phyloP scores from a whole-genome alignment of 2,329 filamentous ascomycete genomes.

The Akanthomyces muscarius region DNA sequence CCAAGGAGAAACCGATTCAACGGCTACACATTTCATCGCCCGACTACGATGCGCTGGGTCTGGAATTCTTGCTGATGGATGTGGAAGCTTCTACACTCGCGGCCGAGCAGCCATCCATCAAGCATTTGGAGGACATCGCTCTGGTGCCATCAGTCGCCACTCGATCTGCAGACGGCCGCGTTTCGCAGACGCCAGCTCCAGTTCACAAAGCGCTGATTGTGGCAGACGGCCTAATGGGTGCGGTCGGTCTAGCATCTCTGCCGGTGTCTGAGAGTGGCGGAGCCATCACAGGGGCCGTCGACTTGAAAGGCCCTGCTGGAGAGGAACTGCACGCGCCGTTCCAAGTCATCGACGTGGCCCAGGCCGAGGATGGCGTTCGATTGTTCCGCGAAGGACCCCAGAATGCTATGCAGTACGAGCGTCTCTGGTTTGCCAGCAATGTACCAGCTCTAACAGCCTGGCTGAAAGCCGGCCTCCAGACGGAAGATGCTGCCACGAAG shows the following conservation, averaged over 20 bases:
- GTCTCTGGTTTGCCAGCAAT: slow-evolving; percentile 69
- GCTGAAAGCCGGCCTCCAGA: slow-evolving; percentile 50
- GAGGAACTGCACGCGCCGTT: slow-evolving; percentile 41
- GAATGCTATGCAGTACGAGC: slow-evolving; percentile 69
- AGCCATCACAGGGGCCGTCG: slow-evolving; percentile 53
- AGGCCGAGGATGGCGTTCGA: slow-evolving; percentile 59
- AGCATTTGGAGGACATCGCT: slow-evolving; percentile 57
- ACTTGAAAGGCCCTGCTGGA: slow-evolving; percentile 46
- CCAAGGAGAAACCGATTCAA: slow-evolving; percentile 40
- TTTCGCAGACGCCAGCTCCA: slow-evolving; percentile 68
- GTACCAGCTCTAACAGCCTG: slow-evolving; percentile 62
- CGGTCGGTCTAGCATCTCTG: slow-evolving; percentile 49
- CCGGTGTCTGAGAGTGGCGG: slow-evolving; percentile 36
- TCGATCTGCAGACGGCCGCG: slow-evolving; percentile 59
- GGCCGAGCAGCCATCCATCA: slow-evolving; percentile 32
- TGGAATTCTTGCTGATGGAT: slow-evolving; percentile 61
- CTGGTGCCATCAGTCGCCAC: slow-evolving; percentile 75
- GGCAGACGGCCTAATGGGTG: slow-evolving; percentile 66
- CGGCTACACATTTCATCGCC: slow-evolving; percentile 63
- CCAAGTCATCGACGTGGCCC: slow-evolving; percentile 58
- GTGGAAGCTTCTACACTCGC: slow-evolving; percentile 37
- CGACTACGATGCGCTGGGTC: slow-evolving; percentile 53
- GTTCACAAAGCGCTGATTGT: slow-evolving; percentile 79
- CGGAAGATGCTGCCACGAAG: slow-evolving; percentile 51
- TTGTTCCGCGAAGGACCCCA: slow-evolving; percentile 65